Percentiles rank a stretch among this genome's conserved stretches.
Conservation (phyloP, 257 asterid species). For the Penstemon newberryi region DNA sequence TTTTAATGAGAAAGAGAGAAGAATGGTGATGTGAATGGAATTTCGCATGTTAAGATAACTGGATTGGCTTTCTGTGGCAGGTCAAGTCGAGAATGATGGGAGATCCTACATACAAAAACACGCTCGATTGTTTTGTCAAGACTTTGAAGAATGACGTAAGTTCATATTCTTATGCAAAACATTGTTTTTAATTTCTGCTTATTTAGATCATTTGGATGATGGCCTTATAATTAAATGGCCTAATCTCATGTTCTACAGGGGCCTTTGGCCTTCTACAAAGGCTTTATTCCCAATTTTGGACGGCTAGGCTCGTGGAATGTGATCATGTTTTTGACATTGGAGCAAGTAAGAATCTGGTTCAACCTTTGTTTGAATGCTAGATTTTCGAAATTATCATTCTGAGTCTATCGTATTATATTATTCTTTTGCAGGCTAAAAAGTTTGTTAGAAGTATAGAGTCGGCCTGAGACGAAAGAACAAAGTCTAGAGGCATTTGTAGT, state of each 20-base stretch:
- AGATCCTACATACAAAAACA: slow-evolving; percentile 78
- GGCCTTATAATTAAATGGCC: background rate
- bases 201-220: slow-evolving; percentile 12
- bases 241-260: slow-evolving; percentile 56
- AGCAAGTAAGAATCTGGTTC: slow-evolving; percentile 58
- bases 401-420: background rate
- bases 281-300: slow-evolving; percentile 93
- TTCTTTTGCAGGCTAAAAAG: slow-evolving; percentile 68
- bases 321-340: slow-evolving; percentile 88
- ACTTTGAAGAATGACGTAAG: slow-evolving; percentile 93
- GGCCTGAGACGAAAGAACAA: slow-evolving; percentile 37
- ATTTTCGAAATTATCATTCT: background rate
- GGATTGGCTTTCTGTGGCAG: slow-evolving; percentile 43
- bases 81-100: slow-evolving; percentile 99
- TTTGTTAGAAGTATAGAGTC: slow-evolving; percentile 62
- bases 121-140: slow-evolving; percentile 90
- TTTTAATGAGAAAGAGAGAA: background rate
- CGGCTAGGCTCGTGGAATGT: slow-evolving; percentile 97
- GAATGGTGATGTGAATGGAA: background rate
- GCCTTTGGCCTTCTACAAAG: slow-evolving; percentile 90
- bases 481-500: slow-evolving; percentile 8
- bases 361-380: slow-evolving; percentile 4
- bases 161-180: slow-evolving; percentile 16
- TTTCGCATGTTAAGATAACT: slow-evolving; percentile 27
- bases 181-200: background rate